phyloP scores from a whole-genome alignment of 331 rosid genomes.

The Erythrophleum ivorense region DNA sequence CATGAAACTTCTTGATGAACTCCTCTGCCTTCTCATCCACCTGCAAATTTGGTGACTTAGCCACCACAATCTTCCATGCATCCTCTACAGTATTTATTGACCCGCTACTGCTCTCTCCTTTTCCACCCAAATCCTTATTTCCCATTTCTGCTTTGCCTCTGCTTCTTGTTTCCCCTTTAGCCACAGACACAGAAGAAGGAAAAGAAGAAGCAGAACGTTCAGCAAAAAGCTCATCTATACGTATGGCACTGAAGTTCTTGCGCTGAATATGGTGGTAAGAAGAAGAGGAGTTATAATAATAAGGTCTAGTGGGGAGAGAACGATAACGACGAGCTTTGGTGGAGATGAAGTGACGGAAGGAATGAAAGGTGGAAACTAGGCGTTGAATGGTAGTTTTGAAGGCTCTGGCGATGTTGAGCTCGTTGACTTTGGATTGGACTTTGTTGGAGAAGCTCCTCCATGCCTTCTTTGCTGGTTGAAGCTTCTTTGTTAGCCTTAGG shows the following conservation, averaged over 20 bases:
- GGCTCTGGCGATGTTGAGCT: constrained; percentile 51
- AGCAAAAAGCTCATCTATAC: constrained; percentile 66
- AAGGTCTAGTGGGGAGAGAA: constrained; percentile 44
- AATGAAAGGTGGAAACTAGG: constrained; percentile 41
- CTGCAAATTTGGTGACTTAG: constrained; percentile 50
- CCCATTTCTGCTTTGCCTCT: constrained; percentile 33
- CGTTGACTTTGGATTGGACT: constrained; percentile 53
- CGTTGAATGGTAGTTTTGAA: constrained; percentile 48
- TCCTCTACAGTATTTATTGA: constrained; percentile 42
- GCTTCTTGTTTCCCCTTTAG: constrained; percentile 44
- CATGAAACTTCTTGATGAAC: constrained; percentile 48
- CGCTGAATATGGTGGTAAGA: constrained; percentile 40
- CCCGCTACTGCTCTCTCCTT: constrained; percentile 25
- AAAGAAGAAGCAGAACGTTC: constrained; percentile 29
- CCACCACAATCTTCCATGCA: constrained; percentile 57
- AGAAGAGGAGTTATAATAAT: constrained; percentile 31
- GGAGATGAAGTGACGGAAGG: constrained; percentile 46
- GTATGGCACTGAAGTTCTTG: constrained; percentile 51
- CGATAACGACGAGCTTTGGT: constrained; percentile 47
- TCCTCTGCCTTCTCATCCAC: constrained; percentile 57
- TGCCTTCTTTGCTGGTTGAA: constrained; percentile 60
- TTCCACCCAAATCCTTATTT: constrained; percentile 13
- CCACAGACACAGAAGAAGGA: constrained; percentile 2
- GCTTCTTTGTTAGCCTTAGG: constrained; percentile 57
- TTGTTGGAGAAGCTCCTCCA: constrained; percentile 61